Conservation (phyloP, 441 rosid species). For the Hura crepitans region DNA sequence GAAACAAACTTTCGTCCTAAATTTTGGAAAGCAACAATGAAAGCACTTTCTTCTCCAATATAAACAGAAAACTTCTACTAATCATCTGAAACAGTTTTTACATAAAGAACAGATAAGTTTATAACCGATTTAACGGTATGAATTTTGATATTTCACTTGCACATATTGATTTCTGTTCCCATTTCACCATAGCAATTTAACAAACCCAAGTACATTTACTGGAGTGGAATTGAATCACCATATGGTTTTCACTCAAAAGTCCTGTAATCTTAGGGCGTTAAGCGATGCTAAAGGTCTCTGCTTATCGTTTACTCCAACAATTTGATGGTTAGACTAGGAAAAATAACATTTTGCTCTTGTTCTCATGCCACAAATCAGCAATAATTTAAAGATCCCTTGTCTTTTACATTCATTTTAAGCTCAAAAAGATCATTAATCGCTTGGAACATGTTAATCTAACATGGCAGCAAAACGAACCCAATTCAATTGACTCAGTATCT, state of each 20-base stretch:
- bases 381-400: neutral
- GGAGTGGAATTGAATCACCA: neutral
- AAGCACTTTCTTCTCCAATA: constrained; percentile 6
- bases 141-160: neutral
- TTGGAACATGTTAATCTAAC: neutral
- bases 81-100: neutral
- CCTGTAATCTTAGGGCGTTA: neutral
- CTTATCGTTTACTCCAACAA: neutral
- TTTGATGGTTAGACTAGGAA: neutral
- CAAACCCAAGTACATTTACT: neutral
- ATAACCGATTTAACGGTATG: neutral
- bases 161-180: neutral
- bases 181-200: neutral
- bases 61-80: neutral
- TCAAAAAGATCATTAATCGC: neutral
- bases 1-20: neutral
- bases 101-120: neutral
- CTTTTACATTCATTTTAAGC: neutral
- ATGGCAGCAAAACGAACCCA: neutral
- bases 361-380: neutral
- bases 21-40: neutral
- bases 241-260: neutral
- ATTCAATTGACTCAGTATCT: neutral
- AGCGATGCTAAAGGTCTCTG: neutral
- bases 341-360: neutral